Conservation (phyloP, 2,329 filamentous ascomycete species). For the Nannizzia gypsea region DNA sequence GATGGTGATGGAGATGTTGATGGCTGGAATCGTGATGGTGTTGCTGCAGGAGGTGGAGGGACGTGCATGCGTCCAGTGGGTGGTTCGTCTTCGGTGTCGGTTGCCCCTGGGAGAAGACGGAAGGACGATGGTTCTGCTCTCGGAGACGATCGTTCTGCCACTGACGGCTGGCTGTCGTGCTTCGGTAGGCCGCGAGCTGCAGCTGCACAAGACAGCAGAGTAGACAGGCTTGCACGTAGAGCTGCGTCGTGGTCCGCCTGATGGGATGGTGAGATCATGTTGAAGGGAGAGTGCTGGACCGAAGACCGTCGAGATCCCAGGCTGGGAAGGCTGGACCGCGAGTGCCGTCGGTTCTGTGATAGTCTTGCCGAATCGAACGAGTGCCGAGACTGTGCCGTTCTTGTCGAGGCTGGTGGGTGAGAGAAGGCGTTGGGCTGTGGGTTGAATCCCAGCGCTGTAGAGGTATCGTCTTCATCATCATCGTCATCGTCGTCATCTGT, state of each 20-base stretch:
- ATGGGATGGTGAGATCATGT: constrained; percentile 60
- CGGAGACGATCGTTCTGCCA: constrained; percentile 14
- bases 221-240: constrained; percentile 83
- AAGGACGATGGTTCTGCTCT: constrained; percentile 41
- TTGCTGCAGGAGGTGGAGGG: neutral
- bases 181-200: constrained; percentile 76
- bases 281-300: constrained; percentile 45
- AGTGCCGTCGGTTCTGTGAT: constrained; percentile 26
- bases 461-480: constrained; percentile 57
- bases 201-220: constrained; percentile 84
- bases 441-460: constrained; percentile 76
- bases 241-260: constrained; percentile 89
- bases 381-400: constrained; percentile 38
- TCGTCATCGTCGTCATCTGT: constrained; percentile 50
- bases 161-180: constrained; percentile 23
- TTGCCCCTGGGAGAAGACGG: constrained; percentile 49
- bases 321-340: constrained; percentile 29
- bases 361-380: constrained; percentile 33
- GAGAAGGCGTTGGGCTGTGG: constrained; percentile 90
- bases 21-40: neutral
- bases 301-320: constrained; percentile 26
- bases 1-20: constrained; percentile 4
- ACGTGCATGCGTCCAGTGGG: constrained; percentile 15
- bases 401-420: constrained; percentile 55
- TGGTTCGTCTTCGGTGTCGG: constrained; percentile 31